Evolutionary conservation across 169 alveolate species (phyloP).

Genomic region (Miamiensis avidus): DNA sequence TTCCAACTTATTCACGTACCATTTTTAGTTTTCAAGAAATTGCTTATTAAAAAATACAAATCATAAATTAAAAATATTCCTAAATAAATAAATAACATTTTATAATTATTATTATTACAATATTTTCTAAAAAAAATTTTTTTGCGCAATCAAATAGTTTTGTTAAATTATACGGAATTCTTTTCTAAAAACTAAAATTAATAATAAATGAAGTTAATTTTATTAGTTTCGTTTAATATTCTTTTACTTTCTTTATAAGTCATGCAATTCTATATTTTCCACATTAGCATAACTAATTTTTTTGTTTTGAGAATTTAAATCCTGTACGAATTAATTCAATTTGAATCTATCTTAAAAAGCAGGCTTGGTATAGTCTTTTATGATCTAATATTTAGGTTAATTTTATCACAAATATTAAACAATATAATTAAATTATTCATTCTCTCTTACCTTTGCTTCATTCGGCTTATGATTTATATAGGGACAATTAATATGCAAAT

Average conservation of each 20-base stretch:
- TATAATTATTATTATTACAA: no score
- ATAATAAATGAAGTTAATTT: no score
- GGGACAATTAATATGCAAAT: slow-evolving; percentile 33
- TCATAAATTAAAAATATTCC: no score
- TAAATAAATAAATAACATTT: no score
- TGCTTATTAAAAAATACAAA: not conserved
- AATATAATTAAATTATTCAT: no score
- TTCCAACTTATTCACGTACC: not conserved
- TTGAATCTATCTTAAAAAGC: not conserved
- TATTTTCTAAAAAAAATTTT: not conserved
- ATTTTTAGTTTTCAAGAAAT: not conserved
- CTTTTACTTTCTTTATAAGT: no score
- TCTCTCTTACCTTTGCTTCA: slow-evolving; percentile 8
- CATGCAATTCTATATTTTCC: no score
- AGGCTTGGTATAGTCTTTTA: not conserved
- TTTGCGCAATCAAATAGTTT: not conserved
- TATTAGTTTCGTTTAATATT: no score
- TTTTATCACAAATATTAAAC: not conserved
- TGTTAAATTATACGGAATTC: no score
- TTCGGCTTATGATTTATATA: slow-evolving; percentile 25
- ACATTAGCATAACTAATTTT: not conserved
- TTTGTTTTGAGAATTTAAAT: no score
- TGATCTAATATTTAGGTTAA: not conserved
- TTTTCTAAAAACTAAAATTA: no score
- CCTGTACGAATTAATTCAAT: not conserved